A percentile compares a stretch with the other conserved stretches of the same genome.
phyloP scores from a whole-genome alignment of 1,139 yeast genomes.

The Blastobotrys malaysiensis region DNA sequence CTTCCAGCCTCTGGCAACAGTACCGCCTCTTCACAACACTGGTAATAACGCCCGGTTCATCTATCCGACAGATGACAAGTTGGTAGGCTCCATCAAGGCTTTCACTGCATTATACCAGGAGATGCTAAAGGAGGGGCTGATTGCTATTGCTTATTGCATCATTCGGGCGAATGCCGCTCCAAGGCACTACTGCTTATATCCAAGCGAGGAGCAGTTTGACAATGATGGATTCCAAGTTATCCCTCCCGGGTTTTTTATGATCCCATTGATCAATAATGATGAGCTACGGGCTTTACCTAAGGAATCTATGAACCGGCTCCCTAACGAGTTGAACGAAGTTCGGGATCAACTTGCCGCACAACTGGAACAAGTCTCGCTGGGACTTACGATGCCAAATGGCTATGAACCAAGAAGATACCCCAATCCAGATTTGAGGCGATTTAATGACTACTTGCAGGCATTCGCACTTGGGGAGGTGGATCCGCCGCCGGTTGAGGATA shows the following conservation, averaged over 20 bases:
- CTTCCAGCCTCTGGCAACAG: constrained; percentile 43
- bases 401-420: constrained; percentile 54
- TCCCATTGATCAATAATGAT: constrained; percentile 37
- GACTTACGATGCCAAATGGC: constrained; percentile 34
- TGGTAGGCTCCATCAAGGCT: constrained; percentile 59
- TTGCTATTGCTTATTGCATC: constrained; percentile 72
- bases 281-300: constrained; percentile 34
- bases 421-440: background rate
- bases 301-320: constrained; percentile 8
- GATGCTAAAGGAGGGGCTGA: constrained; percentile 42
- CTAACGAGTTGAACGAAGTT: constrained; percentile 32
- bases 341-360: constrained; percentile 39
- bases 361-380: constrained; percentile 27
- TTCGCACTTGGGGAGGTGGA: background rate
- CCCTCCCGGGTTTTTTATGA: constrained; percentile 35
- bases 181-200: constrained; percentile 52
- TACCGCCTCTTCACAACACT: constrained; percentile 41
- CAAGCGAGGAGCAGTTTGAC: constrained; percentile 38
- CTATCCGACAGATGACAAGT: constrained; percentile 51
- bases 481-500: constrained; percentile 18
- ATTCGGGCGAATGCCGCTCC: constrained; percentile 53
- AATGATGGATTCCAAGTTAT: background rate
- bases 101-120: constrained; percentile 64
- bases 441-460: background rate
- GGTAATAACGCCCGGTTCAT: constrained; percentile 58